Evolutionary conservation across 331 rosid species (phyloP).

Genomic region (Malus hybrid): DNA sequence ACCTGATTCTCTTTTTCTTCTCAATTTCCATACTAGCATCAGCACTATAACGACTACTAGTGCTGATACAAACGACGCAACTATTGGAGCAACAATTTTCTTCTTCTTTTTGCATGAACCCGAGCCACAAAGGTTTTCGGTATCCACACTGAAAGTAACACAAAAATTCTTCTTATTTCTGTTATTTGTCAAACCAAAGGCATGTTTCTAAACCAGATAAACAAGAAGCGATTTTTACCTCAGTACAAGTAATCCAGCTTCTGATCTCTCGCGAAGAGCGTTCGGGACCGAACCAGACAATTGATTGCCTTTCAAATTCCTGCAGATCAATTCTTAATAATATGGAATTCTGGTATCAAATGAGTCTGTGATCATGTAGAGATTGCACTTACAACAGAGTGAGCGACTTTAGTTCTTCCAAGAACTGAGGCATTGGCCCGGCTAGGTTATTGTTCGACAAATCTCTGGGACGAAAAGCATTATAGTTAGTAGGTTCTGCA

Average conservation of each 20-base stretch:
- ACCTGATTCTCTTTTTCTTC: slow-evolving; percentile 40
- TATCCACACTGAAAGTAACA: slow-evolving; percentile 41
- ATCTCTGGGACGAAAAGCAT: slow-evolving; percentile 41
- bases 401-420: slow-evolving; percentile 43
- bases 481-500: background rate
- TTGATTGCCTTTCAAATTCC: slow-evolving; percentile 56
- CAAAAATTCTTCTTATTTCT: background rate
- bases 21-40: slow-evolving; percentile 25
- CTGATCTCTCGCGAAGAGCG: slow-evolving; percentile 35
- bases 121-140: slow-evolving; percentile 31
- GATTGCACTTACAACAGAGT: slow-evolving; percentile 45
- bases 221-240: slow-evolving; percentile 20
- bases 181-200: background rate
- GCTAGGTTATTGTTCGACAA: slow-evolving; percentile 50
- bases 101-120: slow-evolving; percentile 28
- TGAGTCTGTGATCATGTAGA: background rate
- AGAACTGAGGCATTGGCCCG: slow-evolving; percentile 57
- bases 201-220: background rate
- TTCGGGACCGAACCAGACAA: slow-evolving; percentile 48
- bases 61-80: slow-evolving; percentile 34
- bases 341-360: background rate
- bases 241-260: slow-evolving; percentile 38
- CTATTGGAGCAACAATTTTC: slow-evolving; percentile 39
- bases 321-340: slow-evolving; percentile 15
- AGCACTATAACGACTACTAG: slow-evolving; percentile 23